phyloP scores from a whole-genome alignment of 2,329 filamentous ascomycete species.

The Atkinsonella texensis region DNA sequence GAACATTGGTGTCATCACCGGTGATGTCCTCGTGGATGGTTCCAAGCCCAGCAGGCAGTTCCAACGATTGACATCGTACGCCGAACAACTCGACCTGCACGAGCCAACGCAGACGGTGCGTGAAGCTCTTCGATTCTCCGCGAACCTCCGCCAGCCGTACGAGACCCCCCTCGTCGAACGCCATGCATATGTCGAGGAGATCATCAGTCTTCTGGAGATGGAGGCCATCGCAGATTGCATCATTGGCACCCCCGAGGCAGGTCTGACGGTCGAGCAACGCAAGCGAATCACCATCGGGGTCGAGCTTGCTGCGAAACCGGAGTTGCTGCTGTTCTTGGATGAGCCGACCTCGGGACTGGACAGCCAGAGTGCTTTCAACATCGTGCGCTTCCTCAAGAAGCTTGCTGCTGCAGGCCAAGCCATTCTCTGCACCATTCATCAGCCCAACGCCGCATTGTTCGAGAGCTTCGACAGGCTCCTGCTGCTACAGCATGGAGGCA shows the following conservation, averaged over 20 bases:
- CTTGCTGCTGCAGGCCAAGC: conserved; percentile 71
- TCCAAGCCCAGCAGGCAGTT: conserved; percentile 45
- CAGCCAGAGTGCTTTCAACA: conserved; percentile 57
- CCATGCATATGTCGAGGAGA: conserved; percentile 48
- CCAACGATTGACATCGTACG: conserved; percentile 49
- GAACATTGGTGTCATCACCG: conserved; percentile 47
- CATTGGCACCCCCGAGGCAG: conserved; percentile 52
- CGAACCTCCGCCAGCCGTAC: conserved; percentile 45
- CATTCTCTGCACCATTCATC: conserved; percentile 84
- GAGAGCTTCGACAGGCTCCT: conserved; percentile 79
- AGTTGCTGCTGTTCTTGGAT: conserved; percentile 65
- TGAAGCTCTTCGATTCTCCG: conserved; percentile 52
- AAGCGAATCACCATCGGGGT: conserved; percentile 85
- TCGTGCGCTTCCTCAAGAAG: conserved; percentile 67
- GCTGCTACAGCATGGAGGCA: conserved; percentile 64
- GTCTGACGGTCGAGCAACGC: conserved; percentile 53
- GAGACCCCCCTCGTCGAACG: conserved; percentile 42
- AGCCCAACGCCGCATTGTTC: conserved; percentile 76
- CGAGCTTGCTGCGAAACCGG: conserved; percentile 72
- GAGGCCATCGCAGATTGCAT: conserved; percentile 46
- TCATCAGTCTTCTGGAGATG: conserved; percentile 47
- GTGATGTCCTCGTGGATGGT: conserved; percentile 46
- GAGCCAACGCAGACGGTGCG: conserved; percentile 50
- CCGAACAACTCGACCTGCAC: conserved; percentile 51
- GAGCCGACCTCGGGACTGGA: conserved; percentile 64